Evolutionary conservation across 305 asterid species (phyloP).

Genomic region (Rubia balearica): DNA sequence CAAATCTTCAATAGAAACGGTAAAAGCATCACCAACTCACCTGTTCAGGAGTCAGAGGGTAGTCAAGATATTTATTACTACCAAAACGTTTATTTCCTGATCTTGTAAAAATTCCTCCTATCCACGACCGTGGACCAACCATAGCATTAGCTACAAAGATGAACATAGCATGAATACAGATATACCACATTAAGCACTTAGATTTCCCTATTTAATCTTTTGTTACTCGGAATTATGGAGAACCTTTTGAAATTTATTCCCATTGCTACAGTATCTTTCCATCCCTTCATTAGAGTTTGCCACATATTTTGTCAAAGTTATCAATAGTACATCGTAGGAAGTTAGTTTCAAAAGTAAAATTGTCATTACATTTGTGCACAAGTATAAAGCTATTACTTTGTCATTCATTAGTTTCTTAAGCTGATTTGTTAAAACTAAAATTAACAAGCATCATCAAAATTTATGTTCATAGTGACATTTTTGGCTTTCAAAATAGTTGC

Average conservation of each 20-base stretch:
- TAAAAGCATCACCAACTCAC: slow-evolving; percentile 29
- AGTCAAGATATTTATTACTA: slow-evolving; percentile 47
- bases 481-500: background rate
- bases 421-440: background rate
- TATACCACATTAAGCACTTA: background rate
- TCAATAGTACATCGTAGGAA: background rate
- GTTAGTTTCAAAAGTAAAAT: background rate
- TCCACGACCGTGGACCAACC: slow-evolving; percentile 97
- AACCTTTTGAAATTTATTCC: background rate
- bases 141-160: slow-evolving; percentile 81
- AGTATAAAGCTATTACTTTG: background rate
- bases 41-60: slow-evolving; percentile 54
- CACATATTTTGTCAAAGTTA: background rate
- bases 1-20: background rate
- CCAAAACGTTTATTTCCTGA: slow-evolving; percentile 51
- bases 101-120: slow-evolving; percentile 83
- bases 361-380: background rate
- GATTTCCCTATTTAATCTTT: background rate
- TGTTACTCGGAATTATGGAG: background rate
- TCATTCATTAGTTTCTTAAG: background rate
- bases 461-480: background rate
- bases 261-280: background rate
- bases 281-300: background rate
- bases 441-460: background rate
- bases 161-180: slow-evolving; percentile 16